A percentile compares a stretch with the other conserved stretches of the same genome.
phyloP scores from a whole-genome alignment of 371 early-diverging fungal genomes.

The Polyrhizophydium stewartii region DNA sequence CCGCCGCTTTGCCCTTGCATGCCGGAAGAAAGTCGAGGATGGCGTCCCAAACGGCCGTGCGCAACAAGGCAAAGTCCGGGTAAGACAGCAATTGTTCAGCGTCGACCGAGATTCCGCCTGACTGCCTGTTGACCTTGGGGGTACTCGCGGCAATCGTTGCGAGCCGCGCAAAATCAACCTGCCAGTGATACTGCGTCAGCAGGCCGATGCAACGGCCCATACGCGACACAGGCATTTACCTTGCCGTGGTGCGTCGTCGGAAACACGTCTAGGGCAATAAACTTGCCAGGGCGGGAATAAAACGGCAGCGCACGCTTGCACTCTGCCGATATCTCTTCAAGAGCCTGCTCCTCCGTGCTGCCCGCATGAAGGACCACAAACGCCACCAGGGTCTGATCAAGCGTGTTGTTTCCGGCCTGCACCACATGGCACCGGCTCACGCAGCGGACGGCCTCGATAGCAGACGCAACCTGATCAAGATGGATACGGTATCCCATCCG shows the following conservation, averaged over 20 bases:
- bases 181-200: neutral
- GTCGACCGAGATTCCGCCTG: neutral
- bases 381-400: neutral
- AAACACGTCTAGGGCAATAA: neutral
- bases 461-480: neutral
- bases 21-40: too few species aligned
- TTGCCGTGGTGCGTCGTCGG: constrained; percentile 7
- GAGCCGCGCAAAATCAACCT: neutral
- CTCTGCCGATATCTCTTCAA: neutral
- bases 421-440: neutral
- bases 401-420: neutral
- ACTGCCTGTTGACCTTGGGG: neutral
- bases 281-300: constrained; percentile 4
- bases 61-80: neutral
- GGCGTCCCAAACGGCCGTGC: neutral
- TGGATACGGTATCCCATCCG: constrained; percentile 6
- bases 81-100: too few species aligned
- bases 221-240: neutral
- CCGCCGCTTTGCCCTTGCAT: too few species aligned
- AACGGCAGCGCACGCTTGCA: constrained; percentile 2
- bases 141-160: neutral
- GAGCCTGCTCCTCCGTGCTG: neutral
- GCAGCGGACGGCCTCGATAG: neutral
- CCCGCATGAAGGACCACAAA: neutral
- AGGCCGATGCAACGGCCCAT: neutral